Base-by-base conservation (phyloP, 2,329 filamentous ascomycete species). In the Proliferodiscus dingleyae region DNA sequence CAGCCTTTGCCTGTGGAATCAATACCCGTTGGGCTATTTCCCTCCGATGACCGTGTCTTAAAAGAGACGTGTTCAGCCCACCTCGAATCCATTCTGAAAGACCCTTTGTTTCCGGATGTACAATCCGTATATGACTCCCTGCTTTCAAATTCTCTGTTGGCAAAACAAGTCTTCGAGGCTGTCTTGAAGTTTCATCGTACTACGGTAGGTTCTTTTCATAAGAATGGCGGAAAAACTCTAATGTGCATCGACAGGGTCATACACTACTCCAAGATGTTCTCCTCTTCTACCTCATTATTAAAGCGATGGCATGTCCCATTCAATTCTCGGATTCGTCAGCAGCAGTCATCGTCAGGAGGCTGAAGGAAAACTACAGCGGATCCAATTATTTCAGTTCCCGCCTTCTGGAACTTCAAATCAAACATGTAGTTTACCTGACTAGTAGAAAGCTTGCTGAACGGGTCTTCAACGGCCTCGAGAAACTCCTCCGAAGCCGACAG, bases 341-440 rank as follows among this genome's bases (percentile, higher is more conserved):
- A 28, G 15, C 28, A 4, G 23, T 29, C 2, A 47, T 54, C 19
- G 28, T 43, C 13, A 21, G 37, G 3, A 32, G 46, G 13, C 33
- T 49, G 2, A 13, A 44, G 16, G 22, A 22, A 3, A 29, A 37
- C 8, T 19, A 37, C 6, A 21, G 28, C 11, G 6, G 29, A 5
- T 21, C 13, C 3, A 33, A 48, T 9, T 37, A 43, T 5, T 54
- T 43, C 38, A 51, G 49, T 9, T 54, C 49, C 9, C 39, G 54
- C 5, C 41, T 56, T 8, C 46, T 56, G 5, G 51, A 54, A 28
- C 41, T 41, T 11, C 52, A 56, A 33, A 40, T 51, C 16, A 56
- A 53, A 37, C 37, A 46, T 6, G 41, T 49, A 11, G 43, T 49
- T 10, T 51, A 47, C 37, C 38, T 42, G 2, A 30, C 37, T 13